Conservation (phyloP, 768 basidiomycete genomes). For the Tulasnella sp. region DNA sequence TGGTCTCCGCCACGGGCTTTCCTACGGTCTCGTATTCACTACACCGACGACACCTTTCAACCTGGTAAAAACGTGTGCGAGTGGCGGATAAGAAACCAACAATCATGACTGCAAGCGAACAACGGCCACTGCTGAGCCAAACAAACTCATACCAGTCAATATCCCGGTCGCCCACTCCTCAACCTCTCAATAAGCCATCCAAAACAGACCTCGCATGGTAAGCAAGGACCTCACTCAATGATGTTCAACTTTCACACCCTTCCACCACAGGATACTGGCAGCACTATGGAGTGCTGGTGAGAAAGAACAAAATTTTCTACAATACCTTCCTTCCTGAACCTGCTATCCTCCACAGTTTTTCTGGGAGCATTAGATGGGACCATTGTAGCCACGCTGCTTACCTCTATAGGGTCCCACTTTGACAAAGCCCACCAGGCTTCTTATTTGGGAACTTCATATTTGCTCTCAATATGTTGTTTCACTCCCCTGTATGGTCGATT, state of each 20-base stretch:
- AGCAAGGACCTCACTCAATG: background rate
- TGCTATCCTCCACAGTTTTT: constrained; percentile 37
- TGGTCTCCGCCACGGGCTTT: too few species aligned
- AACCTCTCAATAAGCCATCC: constrained; percentile 1
- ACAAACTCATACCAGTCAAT: background rate
- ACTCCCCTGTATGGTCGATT: constrained; percentile 83
- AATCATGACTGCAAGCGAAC: too few species aligned
- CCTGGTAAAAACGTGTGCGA: too few species aligned
- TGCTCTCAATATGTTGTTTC: constrained; percentile 81
- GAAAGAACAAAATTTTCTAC: background rate
- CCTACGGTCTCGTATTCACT: too few species aligned
- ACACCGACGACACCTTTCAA: too few species aligned
- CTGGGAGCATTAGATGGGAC: constrained; percentile 75
- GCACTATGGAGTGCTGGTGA: constrained; percentile 57
- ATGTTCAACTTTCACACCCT: background rate
- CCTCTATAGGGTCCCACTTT: constrained; percentile 78
- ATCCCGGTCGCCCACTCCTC: background rate
- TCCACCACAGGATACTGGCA: constrained; percentile 50
- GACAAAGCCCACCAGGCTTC: constrained; percentile 54
- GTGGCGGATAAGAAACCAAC: too few species aligned
- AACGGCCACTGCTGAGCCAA: background rate
- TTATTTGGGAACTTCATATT: constrained; percentile 80
- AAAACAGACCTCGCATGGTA: background rate
- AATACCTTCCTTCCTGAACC: constrained; percentile 10
- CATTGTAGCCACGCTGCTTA: constrained; percentile 72